Percentiles rank a stretch among this genome's conserved stretches.
phyloP scores from a whole-genome alignment of 2,329 filamentous ascomycete species.

The Arthrinium puccinioides region DNA sequence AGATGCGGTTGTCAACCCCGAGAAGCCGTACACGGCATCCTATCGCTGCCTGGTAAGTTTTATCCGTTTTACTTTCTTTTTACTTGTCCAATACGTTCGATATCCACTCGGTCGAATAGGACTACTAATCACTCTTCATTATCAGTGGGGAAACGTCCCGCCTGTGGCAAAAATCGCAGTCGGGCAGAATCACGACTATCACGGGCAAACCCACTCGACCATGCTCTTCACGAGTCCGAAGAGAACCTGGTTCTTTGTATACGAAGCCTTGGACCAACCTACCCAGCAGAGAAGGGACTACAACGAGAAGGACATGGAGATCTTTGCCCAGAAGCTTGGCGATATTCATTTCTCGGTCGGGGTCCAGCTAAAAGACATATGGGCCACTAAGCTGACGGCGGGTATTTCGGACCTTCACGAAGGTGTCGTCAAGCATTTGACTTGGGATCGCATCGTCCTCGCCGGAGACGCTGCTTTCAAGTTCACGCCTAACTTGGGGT shows the following conservation, averaged over 20 bases:
- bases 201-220: conserved; percentile 5
- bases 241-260: conserved; percentile 1
- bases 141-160: too few species aligned
- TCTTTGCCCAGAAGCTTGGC: not conserved
- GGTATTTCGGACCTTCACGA: conserved; percentile 13
- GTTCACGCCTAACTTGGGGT: conserved; percentile 18
- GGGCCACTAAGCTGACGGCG: conserved; percentile 12
- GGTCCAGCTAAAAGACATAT: conserved; percentile 3
- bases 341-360: conserved; percentile 15
- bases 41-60: conserved; percentile 7
- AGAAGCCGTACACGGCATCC: conserved; percentile 5
- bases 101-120: too few species aligned
- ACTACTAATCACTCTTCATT: too few species aligned
- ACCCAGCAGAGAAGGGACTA: not conserved
- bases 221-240: not conserved
- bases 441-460: conserved; percentile 19
- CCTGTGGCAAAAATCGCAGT: too few species aligned
- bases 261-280: conserved; percentile 6
- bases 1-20: not conserved
- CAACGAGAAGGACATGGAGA: not conserved
- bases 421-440: not conserved
- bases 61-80: conserved; percentile 15
- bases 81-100: too few species aligned
- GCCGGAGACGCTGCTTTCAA: conserved; percentile 28
- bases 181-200: not conserved